These are phyloP conservation scores for Aspergillus terreus DNA, from an alignment of 2,329 filamentous ascomycete genomes.

Conservation along the genomic window DNA sequence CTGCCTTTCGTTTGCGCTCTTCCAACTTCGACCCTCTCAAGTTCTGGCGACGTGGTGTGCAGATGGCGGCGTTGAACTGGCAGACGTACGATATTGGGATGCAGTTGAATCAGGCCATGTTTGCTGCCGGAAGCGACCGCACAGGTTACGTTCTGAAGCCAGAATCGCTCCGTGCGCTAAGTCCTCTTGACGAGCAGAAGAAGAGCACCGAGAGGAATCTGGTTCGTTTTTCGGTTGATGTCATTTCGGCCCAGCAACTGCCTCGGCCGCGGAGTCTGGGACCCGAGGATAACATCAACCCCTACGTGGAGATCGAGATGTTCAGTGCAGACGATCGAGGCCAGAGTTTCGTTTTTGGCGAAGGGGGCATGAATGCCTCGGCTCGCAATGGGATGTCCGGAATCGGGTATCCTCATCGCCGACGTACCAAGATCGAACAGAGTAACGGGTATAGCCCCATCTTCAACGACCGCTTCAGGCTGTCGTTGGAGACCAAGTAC, in stretches of 20 bases:
- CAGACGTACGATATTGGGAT: slow-evolving; percentile 95
- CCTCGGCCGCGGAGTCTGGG: slow-evolving; percentile 74
- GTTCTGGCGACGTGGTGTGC: slow-evolving; percentile 92
- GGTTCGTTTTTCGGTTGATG: slow-evolving; percentile 78
- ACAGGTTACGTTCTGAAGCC: slow-evolving; percentile 95
- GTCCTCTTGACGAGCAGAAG: slow-evolving; percentile 23
- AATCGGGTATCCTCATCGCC: slow-evolving; percentile 68
- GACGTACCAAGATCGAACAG: slow-evolving; percentile 73
- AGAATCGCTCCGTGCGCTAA: slow-evolving; percentile 62
- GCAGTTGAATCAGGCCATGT: slow-evolving; percentile 98
- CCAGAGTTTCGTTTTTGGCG: slow-evolving; percentile 64
- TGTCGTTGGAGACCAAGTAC: slow-evolving; percentile 87
- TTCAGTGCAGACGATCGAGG: slow-evolving; percentile 91
- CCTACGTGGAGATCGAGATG: slow-evolving; percentile 92
- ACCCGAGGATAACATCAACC: slow-evolving; percentile 75
- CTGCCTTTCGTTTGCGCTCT: slow-evolving; percentile 74
- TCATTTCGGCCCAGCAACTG: slow-evolving; percentile 92
- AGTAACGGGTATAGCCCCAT: slow-evolving; percentile 93
- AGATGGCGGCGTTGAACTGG: slow-evolving; percentile 98
- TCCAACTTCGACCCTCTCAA: slow-evolving; percentile 92
- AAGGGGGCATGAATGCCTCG: slow-evolving; percentile 64
- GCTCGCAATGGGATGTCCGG: slow-evolving; percentile 62
- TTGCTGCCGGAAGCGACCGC: slow-evolving; percentile 78
- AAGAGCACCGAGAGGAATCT: slow-evolving; percentile 73
- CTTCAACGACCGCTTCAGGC: slow-evolving; percentile 75